Evolutionary conservation across 768 basidiomycete species (phyloP).

Genomic region (Lentinula raphanica): DNA sequence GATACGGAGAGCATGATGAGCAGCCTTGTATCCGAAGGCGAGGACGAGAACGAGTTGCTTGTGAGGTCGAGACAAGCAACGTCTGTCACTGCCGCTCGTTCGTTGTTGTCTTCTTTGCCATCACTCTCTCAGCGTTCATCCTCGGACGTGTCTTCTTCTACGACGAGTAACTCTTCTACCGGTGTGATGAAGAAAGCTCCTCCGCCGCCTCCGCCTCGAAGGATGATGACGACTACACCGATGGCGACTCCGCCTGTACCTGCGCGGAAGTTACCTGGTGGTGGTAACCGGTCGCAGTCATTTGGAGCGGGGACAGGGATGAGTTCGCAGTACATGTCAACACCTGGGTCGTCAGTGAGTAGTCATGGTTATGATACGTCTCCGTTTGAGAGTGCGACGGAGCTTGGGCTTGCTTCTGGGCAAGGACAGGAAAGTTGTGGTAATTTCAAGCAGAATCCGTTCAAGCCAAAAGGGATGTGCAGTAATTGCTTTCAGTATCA

Average conservation of each 20-base stretch:
- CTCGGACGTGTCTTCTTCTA: constrained; percentile 6
- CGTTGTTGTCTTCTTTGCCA: constrained; percentile 1
- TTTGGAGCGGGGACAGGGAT: constrained; percentile 1
- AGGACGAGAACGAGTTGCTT: constrained; percentile 3
- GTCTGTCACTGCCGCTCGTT: constrained; percentile 2
- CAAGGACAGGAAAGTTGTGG: constrained; percentile 29
- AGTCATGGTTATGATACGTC: constrained; percentile 41
- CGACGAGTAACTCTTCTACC: background rate
- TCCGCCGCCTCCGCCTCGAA: constrained; percentile 64
- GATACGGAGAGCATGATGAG: constrained; percentile 27
- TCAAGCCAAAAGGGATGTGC: constrained; percentile 61
- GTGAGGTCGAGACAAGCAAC: constrained; percentile 1
- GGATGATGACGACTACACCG: constrained; percentile 25
- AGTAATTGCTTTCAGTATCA: constrained; percentile 62
- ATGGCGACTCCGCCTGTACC: constrained; percentile 44
- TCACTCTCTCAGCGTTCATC: constrained; percentile 11
- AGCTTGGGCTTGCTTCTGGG: constrained; percentile 26
- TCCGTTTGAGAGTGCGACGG: constrained; percentile 61
- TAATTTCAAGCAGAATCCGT: constrained; percentile 62
- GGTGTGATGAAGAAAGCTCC: constrained; percentile 41
- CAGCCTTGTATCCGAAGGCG: constrained; percentile 1
- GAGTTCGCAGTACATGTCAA: background rate
- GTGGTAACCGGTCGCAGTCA: constrained; percentile 13
- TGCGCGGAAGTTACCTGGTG: constrained; percentile 28
- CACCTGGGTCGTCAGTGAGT: constrained; percentile 31